phyloP scores from a whole-genome alignment of 2,329 filamentous ascomycete species.

The Biscogniauxia marginata region DNA sequence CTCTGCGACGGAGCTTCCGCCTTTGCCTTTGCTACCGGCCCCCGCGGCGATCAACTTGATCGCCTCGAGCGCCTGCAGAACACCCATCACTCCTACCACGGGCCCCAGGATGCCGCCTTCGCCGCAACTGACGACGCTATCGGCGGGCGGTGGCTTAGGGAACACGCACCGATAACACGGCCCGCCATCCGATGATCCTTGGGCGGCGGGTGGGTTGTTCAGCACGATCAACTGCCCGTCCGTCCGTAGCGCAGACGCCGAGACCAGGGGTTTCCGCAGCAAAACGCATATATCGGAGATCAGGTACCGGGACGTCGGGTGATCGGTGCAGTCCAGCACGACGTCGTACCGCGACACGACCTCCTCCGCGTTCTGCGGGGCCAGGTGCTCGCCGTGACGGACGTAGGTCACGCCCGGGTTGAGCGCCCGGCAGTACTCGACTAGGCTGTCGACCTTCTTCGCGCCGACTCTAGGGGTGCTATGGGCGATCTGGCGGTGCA shows the following conservation, averaged over 20 bases:
- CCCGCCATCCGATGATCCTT: constrained; percentile 59
- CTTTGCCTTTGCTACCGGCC: constrained; percentile 22
- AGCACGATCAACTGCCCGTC: constrained; percentile 89
- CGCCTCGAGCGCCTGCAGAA: constrained; percentile 85
- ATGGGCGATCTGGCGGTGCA: constrained; percentile 90
- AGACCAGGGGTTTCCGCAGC: constrained; percentile 75
- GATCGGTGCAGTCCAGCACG: constrained; percentile 93
- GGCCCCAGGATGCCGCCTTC: constrained; percentile 92
- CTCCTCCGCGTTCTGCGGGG: constrained; percentile 62
- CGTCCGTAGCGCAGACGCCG: constrained; percentile 82
- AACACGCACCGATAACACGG: constrained; percentile 96
- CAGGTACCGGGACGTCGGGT: constrained; percentile 85
- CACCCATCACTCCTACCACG: constrained; percentile 90
- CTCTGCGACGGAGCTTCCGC: constrained; percentile 11
- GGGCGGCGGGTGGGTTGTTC: constrained; percentile 70
- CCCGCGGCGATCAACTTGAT: constrained; percentile 71
- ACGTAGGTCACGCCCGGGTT: constrained; percentile 71
- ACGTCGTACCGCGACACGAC: constrained; percentile 74
- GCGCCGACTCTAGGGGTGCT: constrained; percentile 67
- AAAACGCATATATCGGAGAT: constrained; percentile 89
- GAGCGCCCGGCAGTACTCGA: constrained; percentile 54
- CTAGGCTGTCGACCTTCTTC: constrained; percentile 78
- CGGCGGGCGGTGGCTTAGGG: constrained; percentile 79
- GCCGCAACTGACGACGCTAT: constrained; percentile 80
- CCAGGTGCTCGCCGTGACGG: constrained; percentile 63